These are phyloP conservation scores for Rubus parviflorus DNA, from an alignment of 306 rosid species.

Conservation along the genomic window DNA sequence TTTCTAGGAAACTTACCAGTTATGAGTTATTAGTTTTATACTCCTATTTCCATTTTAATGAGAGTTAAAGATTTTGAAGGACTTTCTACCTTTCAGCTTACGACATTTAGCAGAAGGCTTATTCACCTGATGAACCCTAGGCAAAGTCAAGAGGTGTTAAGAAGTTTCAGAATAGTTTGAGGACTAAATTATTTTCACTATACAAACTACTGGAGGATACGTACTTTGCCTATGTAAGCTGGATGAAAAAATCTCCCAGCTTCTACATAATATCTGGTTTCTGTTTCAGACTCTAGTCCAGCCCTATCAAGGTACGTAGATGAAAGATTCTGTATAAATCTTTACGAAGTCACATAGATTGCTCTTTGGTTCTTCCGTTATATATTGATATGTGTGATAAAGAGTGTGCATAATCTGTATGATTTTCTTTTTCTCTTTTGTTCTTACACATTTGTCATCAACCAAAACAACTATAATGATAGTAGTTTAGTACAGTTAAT, in stretches of 20 bases:
- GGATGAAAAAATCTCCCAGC: not conserved
- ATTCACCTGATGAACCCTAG: not conserved
- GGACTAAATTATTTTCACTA: not conserved
- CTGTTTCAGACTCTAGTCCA: not conserved
- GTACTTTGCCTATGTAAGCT: conserved; percentile 5
- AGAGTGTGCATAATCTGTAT: not conserved
- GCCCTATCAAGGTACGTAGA: not conserved
- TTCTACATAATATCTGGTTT: not conserved
- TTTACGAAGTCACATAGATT: not conserved
- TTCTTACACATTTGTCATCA: not conserved
- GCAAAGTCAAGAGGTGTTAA: not conserved
- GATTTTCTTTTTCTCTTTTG: not conserved
- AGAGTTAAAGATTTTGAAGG: conserved; percentile 7
- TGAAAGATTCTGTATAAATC: not conserved
- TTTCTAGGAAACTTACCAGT: not conserved
- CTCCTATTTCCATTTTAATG: not conserved
- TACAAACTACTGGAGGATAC: not conserved
- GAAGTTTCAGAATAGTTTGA: not conserved
- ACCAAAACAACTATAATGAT: not conserved
- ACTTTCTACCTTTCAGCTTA: conserved; percentile 13
- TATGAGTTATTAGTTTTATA: not conserved
- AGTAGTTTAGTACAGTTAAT: not conserved
- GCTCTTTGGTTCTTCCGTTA: not conserved
- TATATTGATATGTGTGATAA: not conserved
- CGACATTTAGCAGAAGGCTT: not conserved